Base-by-base conservation (phyloP, 2,329 filamentous ascomycete species). In the Colletotrichum tropicale region DNA sequence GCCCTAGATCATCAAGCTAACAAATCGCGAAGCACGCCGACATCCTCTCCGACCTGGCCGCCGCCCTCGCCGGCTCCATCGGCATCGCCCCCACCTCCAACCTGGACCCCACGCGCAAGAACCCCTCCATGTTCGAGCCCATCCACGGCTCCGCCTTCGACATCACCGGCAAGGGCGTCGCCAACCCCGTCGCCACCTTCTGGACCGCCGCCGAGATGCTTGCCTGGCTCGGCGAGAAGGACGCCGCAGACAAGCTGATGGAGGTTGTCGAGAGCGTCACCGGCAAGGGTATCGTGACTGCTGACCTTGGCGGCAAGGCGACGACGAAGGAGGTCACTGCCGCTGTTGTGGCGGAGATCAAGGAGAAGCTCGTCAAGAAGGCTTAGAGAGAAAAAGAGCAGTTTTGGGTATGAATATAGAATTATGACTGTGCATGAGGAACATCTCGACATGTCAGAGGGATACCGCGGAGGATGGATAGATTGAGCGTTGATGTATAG, bases 41-140 rank as follows among this genome's bases (percentile, higher is more conserved):
- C 79, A 93, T 93, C 71, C 87, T 94, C 4, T 93, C 91, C 6
- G 92, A 94, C 81, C 86, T 94, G 18, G 93, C 92, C 16, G 92
- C 93, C 18, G 91, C 92, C 1, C 84, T 94, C 6, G 92, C 92
- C n/a, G 93, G 92, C 3, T 91, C 89, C 4, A 94, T 94, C 77
- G 92, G 93, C 7, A 93, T 94, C 75, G 92, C 92, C 3, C 92
- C 92, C 3, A 93, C 92, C 0, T 89, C 86, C 43, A 93, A 93
- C 78, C 85, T 94, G 8, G 92, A 94, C 78, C 92, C 92, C 7
- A 84, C 83, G 9, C 78, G 88, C 84, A n/a, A 87, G 80, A 79
- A 89, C 83, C 71, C 89, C 81, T 86, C 84, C 69, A 89, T 91
- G 89, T 91, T 91, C 78, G 89, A 91, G 82, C 89, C 89, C 0